Base-by-base conservation (phyloP, 768 basidiomycete species). In the Leccinum disarticulatum region DNA sequence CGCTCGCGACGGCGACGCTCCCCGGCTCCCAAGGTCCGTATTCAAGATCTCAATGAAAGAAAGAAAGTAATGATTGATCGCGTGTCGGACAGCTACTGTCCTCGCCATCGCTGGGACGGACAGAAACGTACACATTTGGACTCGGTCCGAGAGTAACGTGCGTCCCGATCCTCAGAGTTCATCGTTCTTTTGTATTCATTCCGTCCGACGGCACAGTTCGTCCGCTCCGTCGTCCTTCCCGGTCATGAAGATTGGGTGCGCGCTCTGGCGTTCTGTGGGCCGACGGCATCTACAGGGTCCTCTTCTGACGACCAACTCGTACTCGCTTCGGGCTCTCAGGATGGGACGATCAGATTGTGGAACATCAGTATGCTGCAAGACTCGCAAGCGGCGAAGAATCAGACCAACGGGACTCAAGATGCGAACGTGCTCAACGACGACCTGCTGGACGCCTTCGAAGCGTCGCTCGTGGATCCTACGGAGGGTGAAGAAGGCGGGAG, bases 191-290 rank as follows among this genome's bases (percentile, higher is more conserved):
- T 31, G 9, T 33, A 53, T 52, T 43, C 9, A 49, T 58, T 25
- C 41, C 50, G 13, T 54, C 8, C 22, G 19, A 31, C 15, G 11
- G 28, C 38, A 13, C 49, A 88, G 88, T 90, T 87, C 69, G 77
- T 86, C 14, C 79, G 75, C 56, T 83, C 85, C 19, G 83, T 83
- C 3, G 74, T 77, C 0, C 77, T 92, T 52, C 76, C 83, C 13
- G 97, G 97, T 2, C 97, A 99, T 68, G 92, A 97, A 79, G 96
- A 99, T 68, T 99, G 97, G 97, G 82, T 98, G 56, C 86, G 90
- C 55, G 80, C 86, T 60, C 82, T 98, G 38, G 81, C 87, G 2
- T 94, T 98, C 72, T 78, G 78, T 49, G 47, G 66, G 1, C 74
- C 79, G 11, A 50, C 57, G 17, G 61, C 66, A 5, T 61, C 70